Percentiles rank a stretch among this genome's conserved stretches.
phyloP scores from a whole-genome alignment of 495 filamentous ascomycete species.

The Glonium stellatum region DNA sequence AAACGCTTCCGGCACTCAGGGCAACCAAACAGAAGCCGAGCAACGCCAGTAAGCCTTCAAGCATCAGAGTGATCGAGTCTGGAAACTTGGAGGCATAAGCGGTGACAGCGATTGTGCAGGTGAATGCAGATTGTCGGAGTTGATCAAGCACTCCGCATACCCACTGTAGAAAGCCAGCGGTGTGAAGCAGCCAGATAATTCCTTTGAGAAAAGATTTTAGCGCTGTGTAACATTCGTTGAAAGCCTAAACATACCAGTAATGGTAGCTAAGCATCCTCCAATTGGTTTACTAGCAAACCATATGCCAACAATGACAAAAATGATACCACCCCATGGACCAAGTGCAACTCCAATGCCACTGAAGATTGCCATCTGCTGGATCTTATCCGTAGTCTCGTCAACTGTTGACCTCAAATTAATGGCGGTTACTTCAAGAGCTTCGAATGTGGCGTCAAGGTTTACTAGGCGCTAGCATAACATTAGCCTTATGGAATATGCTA shows the following conservation, averaged over 20 bases:
- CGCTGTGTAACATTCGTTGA: background rate
- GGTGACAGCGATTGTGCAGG: too few species aligned
- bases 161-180: background rate
- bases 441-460: background rate
- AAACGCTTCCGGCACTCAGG: background rate
- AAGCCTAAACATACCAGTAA: background rate
- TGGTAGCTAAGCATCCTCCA: background rate
- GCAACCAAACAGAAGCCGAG: background rate
- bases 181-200: background rate
- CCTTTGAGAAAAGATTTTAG: background rate
- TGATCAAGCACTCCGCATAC: too few species aligned
- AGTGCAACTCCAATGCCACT: background rate
- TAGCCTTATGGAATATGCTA: conserved; percentile 37
- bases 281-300: background rate
- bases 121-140: too few species aligned
- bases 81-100: too few species aligned
- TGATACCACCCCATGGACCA: background rate
- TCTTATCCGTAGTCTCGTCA: conserved; percentile 38
- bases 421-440: conserved; percentile 35
- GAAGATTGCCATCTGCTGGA: conserved; percentile 32
- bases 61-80: too few species aligned
- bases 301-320: background rate
- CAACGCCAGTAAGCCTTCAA: background rate
- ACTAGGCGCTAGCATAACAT: conserved; percentile 34
- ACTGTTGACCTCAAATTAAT: conserved; percentile 40